Evolutionary conservation across 768 basidiomycete species (phyloP).

Genomic region (Gyrodon lividus): DNA sequence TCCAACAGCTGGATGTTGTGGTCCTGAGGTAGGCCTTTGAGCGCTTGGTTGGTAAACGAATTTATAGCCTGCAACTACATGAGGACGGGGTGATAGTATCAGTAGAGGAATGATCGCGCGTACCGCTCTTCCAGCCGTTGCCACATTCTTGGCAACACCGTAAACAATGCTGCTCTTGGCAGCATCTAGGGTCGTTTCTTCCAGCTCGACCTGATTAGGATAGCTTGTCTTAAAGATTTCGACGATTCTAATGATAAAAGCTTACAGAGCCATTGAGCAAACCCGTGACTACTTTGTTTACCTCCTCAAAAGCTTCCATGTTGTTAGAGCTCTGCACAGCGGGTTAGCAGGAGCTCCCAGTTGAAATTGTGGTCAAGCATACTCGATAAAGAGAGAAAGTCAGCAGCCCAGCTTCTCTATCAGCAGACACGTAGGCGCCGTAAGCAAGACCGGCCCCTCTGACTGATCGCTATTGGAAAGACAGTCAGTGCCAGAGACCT

Average conservation of each 20-base stretch:
- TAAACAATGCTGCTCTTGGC: constrained; percentile 93
- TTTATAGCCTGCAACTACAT: constrained; percentile 55
- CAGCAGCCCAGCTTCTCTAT: constrained; percentile 76
- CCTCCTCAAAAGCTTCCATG: constrained; percentile 79
- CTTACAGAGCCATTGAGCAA: constrained; percentile 81
- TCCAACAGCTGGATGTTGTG: constrained; percentile 75
- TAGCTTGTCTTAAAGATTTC: background rate
- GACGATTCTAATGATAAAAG: constrained; percentile 1
- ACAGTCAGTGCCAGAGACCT: constrained; percentile 7
- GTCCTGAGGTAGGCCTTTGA: constrained; percentile 79
- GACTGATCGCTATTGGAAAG: constrained; percentile 68
- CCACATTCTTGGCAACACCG: constrained; percentile 73
- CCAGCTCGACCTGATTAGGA: constrained; percentile 64
- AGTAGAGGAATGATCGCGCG: constrained; percentile 29
- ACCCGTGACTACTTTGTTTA: constrained; percentile 69
- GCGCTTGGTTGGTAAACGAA: constrained; percentile 87
- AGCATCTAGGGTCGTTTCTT: constrained; percentile 79
- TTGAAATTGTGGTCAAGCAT: constrained; percentile 25
- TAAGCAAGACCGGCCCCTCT: constrained; percentile 95
- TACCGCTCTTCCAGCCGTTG: constrained; percentile 87
- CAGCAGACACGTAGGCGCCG: constrained; percentile 74
- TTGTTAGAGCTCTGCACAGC: constrained; percentile 70
- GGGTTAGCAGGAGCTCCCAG: constrained; percentile 1
- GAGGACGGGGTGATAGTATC: constrained; percentile 6
- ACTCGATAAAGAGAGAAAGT: constrained; percentile 80